Evolutionary conservation across 2,329 filamentous ascomycete species (phyloP).

Genomic region (Diaporthe citri): DNA sequence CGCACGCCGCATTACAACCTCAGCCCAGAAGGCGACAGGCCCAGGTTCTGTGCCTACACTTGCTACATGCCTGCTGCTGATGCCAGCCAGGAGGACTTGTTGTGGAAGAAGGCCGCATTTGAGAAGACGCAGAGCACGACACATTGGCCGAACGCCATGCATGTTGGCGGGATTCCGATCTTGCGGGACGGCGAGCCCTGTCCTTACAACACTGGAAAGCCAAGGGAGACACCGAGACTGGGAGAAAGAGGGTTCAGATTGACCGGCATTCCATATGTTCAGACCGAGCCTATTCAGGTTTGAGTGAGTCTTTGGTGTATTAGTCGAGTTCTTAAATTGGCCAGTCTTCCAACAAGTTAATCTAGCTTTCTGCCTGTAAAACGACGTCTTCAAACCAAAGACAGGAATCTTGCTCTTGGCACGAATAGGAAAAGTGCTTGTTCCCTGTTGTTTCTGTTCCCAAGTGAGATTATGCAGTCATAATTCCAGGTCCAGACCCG

Average conservation of each 20-base stretch:
- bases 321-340: neutral
- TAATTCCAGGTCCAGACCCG: too few species aligned
- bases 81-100: constrained; percentile 49
- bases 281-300: neutral
- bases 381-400: rapidly evolving
- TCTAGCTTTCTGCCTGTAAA: neutral
- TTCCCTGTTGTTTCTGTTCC: too few species aligned
- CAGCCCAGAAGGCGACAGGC: constrained; percentile 48
- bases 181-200: neutral
- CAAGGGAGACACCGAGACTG: neutral
- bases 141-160: constrained; percentile 24
- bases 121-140: constrained; percentile 40
- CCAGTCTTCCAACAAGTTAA: neutral
- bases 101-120: constrained; percentile 51
- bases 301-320: neutral
- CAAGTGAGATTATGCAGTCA: too few species aligned
- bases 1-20: constrained; percentile 56
- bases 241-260: neutral
- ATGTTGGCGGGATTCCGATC: neutral
- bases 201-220: constrained; percentile 1
- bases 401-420: neutral
- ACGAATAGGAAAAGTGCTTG: neutral
- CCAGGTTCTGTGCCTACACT: constrained; percentile 52
- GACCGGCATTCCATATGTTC: neutral
- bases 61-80: constrained; percentile 52